Evolutionary conservation across 441 rosid species (phyloP), one percentile per base, ranked within the genome.

Genomic region (Erysimum cheiri): DNA sequence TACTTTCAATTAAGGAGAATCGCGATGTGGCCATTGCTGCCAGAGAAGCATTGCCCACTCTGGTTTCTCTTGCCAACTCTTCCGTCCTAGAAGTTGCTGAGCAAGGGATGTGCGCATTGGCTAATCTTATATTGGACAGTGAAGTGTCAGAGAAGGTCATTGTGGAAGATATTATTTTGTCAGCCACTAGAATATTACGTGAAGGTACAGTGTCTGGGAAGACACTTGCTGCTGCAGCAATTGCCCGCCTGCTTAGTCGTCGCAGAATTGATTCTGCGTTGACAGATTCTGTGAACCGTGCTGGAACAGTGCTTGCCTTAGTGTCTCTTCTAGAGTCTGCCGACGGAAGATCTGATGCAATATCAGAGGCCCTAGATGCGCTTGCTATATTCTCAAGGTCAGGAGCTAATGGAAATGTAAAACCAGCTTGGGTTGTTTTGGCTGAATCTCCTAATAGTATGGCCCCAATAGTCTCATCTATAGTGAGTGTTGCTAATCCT

Each of bases 211-310:
- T 85, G 75, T 80, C 93, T 69, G 98, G 98, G 55, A 91, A 87
- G 87, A 88, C 92, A 55, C 98, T 82, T 80, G 99, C 97, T 63
- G 98, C 99, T 70, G 98, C 99, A 47, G 98, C 98, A 75, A 88
- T 96, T 75, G 85, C 95, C 50, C 90, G 99, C 60, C 85, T 93
- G 69, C 95, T 96, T 41, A 87, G 87, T 78, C 82, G 92, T 47
- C 88, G 85, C 70, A 80, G 44, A 78, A 87, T 93, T 61, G 92
- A 88, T 86, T 57, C 77, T 76, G 75, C 85, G 22, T 77, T 96
- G 68, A 85, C 90, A 78, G 99, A 96, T 73, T 85, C 88, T 83
- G 94, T 91, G 70, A 93, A 91, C 80, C 96, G 85, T 69, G 85
- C 95, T 74, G 99, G 99, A 76, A 87, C 97, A 36, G 90, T 93